Evolutionary conservation across 2,329 filamentous ascomycete species (phyloP).

Genomic region (Aspergillus hiratsukae): DNA sequence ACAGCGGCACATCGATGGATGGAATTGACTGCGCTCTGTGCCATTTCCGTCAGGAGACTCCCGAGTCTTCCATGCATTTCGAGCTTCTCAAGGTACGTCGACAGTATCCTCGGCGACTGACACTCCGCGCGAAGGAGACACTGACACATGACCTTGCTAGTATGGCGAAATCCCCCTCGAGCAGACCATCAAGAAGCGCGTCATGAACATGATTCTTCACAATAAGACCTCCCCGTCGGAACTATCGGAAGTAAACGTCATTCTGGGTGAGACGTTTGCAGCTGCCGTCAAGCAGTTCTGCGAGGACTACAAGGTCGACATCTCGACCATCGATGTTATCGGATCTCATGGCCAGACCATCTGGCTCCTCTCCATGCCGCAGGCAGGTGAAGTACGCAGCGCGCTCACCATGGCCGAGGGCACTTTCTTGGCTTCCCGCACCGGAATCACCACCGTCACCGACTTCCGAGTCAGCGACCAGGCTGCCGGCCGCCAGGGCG

Average conservation of each 20-base stretch:
- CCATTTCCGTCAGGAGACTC: slow-evolving; percentile 51
- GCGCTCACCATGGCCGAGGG: slow-evolving; percentile 57
- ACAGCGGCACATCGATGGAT: slow-evolving; percentile 53
- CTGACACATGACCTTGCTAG: background rate
- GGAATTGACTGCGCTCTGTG: slow-evolving; percentile 58
- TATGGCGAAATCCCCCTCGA: slow-evolving; percentile 55
- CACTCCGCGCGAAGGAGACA: background rate
- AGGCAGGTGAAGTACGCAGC: slow-evolving; percentile 43
- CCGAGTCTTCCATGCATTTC: slow-evolving; percentile 52
- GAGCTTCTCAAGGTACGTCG: slow-evolving; percentile 43
- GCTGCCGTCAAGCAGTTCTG: slow-evolving; percentile 47
- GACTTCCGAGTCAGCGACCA: slow-evolving; percentile 57
- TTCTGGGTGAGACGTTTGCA: slow-evolving; percentile 47
- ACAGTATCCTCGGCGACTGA: background rate
- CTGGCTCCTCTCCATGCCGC: slow-evolving; percentile 53
- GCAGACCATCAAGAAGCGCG: slow-evolving; percentile 48
- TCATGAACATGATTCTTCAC: slow-evolving; percentile 54
- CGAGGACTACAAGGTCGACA: slow-evolving; percentile 27
- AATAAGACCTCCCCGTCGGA: slow-evolving; percentile 51
- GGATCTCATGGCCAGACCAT: slow-evolving; percentile 56
- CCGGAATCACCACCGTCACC: slow-evolving; percentile 56
- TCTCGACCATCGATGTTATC: background rate
- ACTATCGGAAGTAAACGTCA: slow-evolving; percentile 54
- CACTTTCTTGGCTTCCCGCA: slow-evolving; percentile 50
- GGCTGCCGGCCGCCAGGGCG: slow-evolving; percentile 52